Evolutionary conservation across 305 asterid genomes (phyloP), one percentile per base, ranked within the genome.

Genomic region (Plantago coronopus): DNA sequence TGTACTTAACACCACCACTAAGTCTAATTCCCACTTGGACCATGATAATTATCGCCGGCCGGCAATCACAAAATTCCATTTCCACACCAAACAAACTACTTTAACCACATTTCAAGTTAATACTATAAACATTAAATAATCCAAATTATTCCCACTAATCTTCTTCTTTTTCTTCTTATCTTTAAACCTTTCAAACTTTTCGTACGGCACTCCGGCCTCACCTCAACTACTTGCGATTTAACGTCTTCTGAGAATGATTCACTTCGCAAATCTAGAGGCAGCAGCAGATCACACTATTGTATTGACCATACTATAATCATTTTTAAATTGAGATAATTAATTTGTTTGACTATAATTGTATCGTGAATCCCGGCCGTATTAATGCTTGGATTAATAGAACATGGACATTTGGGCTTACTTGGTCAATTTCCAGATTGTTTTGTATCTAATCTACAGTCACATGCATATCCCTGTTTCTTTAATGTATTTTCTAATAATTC

Each of bases 311-410:
- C n/a, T n/a, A n/a, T n/a, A 0, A 27, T 27, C 11, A n/a, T 55
- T 25, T 5, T 54, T 11, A 27, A 27, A 4, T 23, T 29, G 42
- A 21, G 22, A 29, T 14, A 46, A 43, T 34, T 4, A 12, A 2
- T 73, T 60, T 64, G 51, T 65, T 65, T 63, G 50, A 55, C 48
- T 49, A 5, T 56, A 27, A 21, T 48, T 69, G 54, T 40, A 61
- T 69, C 80, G 57, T 63, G 54, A 74, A 65, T 66, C 34, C 53
- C 76, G 76, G 74, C 76, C 53, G 38, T 50, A 68, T 66, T 78
- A 31, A 42, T 71, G 78, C 72, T 38, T 63, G 62, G 57, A 66
- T 44, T 50, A 20, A 31, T 9, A n/a, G 63, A 57, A 61, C 18
- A 45, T 67, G 59, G 69, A 56, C 62, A 38, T 40, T 37, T 51